A percentile compares a stretch with the other conserved stretches of the same genome.
Evolutionary conservation across 805 yeast genomes (phyloP).

Genomic region (Sungouiozyma ichnusensis): DNA sequence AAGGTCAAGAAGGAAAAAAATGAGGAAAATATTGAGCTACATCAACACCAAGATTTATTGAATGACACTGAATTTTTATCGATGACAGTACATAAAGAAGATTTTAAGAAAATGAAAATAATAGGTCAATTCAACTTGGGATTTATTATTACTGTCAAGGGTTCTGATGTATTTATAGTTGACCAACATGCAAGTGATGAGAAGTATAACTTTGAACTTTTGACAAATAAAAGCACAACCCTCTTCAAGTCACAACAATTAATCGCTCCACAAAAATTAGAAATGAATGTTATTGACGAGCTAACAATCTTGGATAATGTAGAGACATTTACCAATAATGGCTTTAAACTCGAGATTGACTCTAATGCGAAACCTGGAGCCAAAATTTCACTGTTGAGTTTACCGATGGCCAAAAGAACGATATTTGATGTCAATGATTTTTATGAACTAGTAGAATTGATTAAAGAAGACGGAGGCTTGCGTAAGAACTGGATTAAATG

Average conservation of each 20-base stretch:
- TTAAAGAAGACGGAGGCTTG: slow-evolving; percentile 47
- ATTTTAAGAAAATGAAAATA: slow-evolving; percentile 64
- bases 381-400: slow-evolving; percentile 43
- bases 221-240: slow-evolving; percentile 44
- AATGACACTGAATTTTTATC: slow-evolving; percentile 51
- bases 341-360: slow-evolving; percentile 52
- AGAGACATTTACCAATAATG: slow-evolving; percentile 56
- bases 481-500: slow-evolving; percentile 35
- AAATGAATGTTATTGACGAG: slow-evolving; percentile 71
- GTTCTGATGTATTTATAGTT: slow-evolving; percentile 63
- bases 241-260: slow-evolving; percentile 60
- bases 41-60: slow-evolving; percentile 35
- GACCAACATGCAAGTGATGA: slow-evolving; percentile 99
- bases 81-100: slow-evolving; percentile 55
- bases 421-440: slow-evolving; percentile 58
- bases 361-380: slow-evolving; percentile 46
- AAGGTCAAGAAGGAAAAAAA: not conserved
- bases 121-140: slow-evolving; percentile 96
- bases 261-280: slow-evolving; percentile 46
- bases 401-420: slow-evolving; percentile 66
- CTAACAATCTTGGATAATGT: slow-evolving; percentile 53
- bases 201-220: slow-evolving; percentile 75
- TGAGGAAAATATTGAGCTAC: slow-evolving; percentile 14
- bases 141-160: slow-evolving; percentile 49
- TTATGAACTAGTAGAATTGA: slow-evolving; percentile 60